These are phyloP conservation scores for Apophysomyces ossiformis DNA, from an alignment of 371 early-diverging fungal species.

Conservation along the genomic window DNA sequence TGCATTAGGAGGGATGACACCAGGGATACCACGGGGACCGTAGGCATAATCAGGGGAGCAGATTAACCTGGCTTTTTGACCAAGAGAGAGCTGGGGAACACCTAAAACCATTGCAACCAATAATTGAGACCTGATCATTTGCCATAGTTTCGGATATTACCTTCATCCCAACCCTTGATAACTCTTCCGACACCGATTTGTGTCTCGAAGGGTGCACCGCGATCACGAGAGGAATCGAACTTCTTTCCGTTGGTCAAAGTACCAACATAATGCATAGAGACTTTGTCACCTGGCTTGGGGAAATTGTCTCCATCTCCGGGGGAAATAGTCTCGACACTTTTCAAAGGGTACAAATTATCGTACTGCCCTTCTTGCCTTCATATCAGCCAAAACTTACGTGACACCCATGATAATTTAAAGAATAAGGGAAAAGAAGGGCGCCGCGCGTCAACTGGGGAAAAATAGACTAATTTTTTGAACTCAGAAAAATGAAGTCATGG, in stretches of 20 bases:
- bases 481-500: no score
- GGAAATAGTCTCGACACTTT: slow-evolving; percentile 47
- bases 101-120: slow-evolving; percentile 42
- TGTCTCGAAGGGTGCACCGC: slow-evolving; percentile 77
- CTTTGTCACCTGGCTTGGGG: slow-evolving; percentile 82
- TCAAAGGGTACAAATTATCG: not conserved
- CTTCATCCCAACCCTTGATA: slow-evolving; percentile 85
- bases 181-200: slow-evolving; percentile 92
- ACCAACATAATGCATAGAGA: slow-evolving; percentile 78
- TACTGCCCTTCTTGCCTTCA: not conserved
- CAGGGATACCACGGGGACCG: slow-evolving; percentile 68
- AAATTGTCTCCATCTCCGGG: slow-evolving; percentile 81
- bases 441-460: not conserved
- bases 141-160: slow-evolving; percentile 20
- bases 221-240: slow-evolving; percentile 91
- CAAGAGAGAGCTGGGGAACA: slow-evolving; percentile 85
- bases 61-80: slow-evolving; percentile 70
- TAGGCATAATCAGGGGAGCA: slow-evolving; percentile 82
- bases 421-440: slow-evolving; percentile 16
- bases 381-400: slow-evolving; percentile 33
- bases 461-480: no score
- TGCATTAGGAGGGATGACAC: slow-evolving; percentile 82
- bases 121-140: not conserved
- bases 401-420: slow-evolving; percentile 42
- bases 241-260: slow-evolving; percentile 71